Conservation (phyloP, 306 rosid species). For the Rosa multiflora region DNA sequence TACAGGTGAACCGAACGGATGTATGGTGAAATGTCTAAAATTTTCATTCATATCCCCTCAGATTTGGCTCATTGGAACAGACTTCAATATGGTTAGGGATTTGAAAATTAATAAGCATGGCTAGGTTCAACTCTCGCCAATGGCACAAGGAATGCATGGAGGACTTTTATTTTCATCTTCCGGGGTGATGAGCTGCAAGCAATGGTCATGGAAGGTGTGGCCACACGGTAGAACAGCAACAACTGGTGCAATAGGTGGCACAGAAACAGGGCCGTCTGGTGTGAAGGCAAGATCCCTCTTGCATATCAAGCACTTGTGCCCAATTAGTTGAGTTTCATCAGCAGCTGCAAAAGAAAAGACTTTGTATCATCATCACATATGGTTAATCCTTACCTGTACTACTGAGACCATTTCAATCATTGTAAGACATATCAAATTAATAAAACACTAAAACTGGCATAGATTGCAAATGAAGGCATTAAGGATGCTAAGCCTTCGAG, state of each 20-base stretch:
- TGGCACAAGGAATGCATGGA: slow-evolving; percentile 68
- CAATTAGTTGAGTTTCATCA: slow-evolving; percentile 31
- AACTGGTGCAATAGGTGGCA: slow-evolving; percentile 35
- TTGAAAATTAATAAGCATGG: not conserved
- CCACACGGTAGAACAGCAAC: slow-evolving; percentile 60
- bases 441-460: not conserved
- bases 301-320: slow-evolving; percentile 55
- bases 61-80: not conserved
- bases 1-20: not conserved
- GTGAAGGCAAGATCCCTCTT: slow-evolving; percentile 57
- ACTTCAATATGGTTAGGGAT: not conserved
- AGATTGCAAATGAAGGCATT: not conserved
- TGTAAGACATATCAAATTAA: not conserved
- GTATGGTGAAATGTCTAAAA: not conserved
- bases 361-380: not conserved
- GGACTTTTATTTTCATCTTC: slow-evolving; percentile 41
- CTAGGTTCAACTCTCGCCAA: slow-evolving; percentile 29
- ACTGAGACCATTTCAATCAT: not conserved
- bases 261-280: slow-evolving; percentile 45
- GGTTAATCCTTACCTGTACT: not conserved
- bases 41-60: not conserved
- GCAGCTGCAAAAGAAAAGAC: slow-evolving; percentile 17
- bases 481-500: not conserved
- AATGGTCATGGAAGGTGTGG: slow-evolving; percentile 61
- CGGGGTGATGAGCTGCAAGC: slow-evolving; percentile 62